Percentiles rank a stretch among this genome's conserved stretches.
These are phyloP conservation scores for Isoetes taiwanensis DNA, from an alignment of 75 land plant species.

Conservation along the genomic window DNA sequence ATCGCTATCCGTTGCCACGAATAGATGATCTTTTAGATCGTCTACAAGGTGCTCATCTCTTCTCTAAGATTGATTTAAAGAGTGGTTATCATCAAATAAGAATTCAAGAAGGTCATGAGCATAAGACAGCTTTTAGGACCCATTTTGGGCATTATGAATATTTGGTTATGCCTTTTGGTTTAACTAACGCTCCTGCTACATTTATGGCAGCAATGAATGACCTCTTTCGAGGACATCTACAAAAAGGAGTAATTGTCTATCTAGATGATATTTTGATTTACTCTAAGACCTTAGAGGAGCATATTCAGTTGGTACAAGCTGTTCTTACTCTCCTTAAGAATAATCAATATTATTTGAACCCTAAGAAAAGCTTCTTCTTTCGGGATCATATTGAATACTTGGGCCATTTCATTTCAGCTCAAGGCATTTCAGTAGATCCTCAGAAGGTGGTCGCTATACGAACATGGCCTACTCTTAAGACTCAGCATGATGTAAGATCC, in stretches of 20 bases:
- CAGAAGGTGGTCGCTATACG: neutral
- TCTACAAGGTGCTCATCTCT: neutral
- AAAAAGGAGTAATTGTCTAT: conserved; percentile 1
- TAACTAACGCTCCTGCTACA: conserved; percentile 1
- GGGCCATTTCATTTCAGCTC: neutral
- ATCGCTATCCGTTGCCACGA: neutral
- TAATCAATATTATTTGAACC: conserved; percentile 3
- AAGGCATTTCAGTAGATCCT: neutral
- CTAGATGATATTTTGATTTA: conserved; percentile 1
- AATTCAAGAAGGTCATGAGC: conserved; percentile 3
- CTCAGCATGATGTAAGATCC: neutral
- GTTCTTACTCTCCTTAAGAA: neutral
- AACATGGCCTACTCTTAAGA: neutral
- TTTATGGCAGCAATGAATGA: conserved; percentile 2
- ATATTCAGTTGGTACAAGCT: neutral
- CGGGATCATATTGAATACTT: conserved; percentile 1
- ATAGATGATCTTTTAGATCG: conserved; percentile 6
- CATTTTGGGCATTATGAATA: conserved; percentile 3
- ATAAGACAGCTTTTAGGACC: neutral
- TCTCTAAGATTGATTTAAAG: neutral
- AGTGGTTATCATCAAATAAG: conserved; percentile 5
- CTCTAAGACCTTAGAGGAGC: neutral
- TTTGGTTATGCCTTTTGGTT: conserved; percentile 6
- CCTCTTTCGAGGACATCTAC: neutral
- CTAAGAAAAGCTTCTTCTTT: conserved; percentile 4